A percentile compares a stretch with the other conserved stretches of the same genome.
Evolutionary conservation across 192 early-diverging fungal species (phyloP).

Genomic region (Rhizoclosmatium globosum): DNA sequence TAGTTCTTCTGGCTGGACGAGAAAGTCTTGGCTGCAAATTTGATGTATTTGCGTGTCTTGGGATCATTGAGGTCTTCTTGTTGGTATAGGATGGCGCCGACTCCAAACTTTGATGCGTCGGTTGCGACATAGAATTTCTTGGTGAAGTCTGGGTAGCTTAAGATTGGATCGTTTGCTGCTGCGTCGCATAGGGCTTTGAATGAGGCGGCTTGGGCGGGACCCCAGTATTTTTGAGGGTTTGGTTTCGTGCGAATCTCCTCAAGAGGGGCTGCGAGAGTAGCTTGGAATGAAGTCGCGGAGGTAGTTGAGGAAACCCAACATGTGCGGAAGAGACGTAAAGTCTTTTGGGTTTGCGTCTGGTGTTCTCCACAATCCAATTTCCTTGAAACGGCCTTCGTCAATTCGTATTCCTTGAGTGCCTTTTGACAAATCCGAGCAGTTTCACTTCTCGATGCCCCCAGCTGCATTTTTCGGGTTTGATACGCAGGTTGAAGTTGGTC

Average conservation of each 20-base stretch:
- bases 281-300: neutral
- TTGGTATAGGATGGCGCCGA: slow-evolving; percentile 5
- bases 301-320: slow-evolving; percentile 8
- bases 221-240: neutral
- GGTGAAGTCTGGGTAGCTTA: neutral
- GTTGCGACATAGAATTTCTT: neutral
- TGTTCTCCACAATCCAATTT: neutral
- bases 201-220: neutral
- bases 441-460: neutral
- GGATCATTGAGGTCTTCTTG: neutral
- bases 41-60: neutral
- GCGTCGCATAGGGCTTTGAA: neutral
- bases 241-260: neutral
- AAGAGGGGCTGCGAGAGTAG: neutral
- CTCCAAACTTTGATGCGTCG: neutral
- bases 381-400: neutral
- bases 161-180: neutral
- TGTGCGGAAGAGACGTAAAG: neutral
- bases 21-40: slow-evolving; percentile 10
- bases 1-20: neutral
- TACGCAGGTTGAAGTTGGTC: neutral
- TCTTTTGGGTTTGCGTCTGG: neutral
- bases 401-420: neutral
- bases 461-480: neutral
- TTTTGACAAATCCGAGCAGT: slow-evolving; percentile 12